Evolutionary conservation across 441 rosid species (phyloP).

Genomic region (Omphalea diandra): DNA sequence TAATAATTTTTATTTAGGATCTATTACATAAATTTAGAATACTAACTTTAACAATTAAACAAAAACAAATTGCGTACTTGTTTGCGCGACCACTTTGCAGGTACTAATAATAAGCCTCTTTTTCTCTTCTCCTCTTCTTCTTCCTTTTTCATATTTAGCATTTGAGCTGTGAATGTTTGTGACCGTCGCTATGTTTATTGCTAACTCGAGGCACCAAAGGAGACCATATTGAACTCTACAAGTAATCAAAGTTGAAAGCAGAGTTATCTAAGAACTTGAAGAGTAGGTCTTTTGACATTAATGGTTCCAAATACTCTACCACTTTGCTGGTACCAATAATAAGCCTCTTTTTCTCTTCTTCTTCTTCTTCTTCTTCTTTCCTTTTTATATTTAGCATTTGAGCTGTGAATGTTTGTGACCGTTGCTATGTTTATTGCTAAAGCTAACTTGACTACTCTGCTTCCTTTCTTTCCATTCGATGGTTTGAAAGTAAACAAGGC

Average conservation of each 20-base stretch:
- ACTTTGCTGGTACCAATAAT: conserved; percentile 42
- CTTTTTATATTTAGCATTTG: conserved; percentile 1
- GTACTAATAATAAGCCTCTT: conserved; percentile 28
- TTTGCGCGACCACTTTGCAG: conserved; percentile 63
- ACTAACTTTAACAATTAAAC: too few relatives aligned
- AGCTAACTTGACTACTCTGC: background rate
- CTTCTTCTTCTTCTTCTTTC: conserved; percentile 22
- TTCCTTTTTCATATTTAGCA: conserved; percentile 7
- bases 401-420: conserved; percentile 17
- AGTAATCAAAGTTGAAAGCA: conserved; percentile 61
- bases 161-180: background rate
- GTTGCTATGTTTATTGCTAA: conserved; percentile 12
- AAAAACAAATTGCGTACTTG: too few relatives aligned
- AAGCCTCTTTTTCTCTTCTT: conserved; percentile 34
- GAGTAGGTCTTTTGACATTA: conserved; percentile 69
- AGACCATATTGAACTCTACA: conserved; percentile 91
- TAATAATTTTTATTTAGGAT: too few relatives aligned
- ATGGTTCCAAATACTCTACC: conserved; percentile 68
- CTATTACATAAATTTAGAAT: too few relatives aligned
- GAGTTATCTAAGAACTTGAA: conserved; percentile 78
- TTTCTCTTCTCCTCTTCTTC: conserved; percentile 28
- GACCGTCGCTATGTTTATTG: conserved; percentile 21
- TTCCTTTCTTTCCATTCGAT: background rate
- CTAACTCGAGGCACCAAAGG: conserved; percentile 59
- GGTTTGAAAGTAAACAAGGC: background rate